phyloP scores from a whole-genome alignment of 2,329 filamentous ascomycete species.

The Cladosporium phlei region DNA sequence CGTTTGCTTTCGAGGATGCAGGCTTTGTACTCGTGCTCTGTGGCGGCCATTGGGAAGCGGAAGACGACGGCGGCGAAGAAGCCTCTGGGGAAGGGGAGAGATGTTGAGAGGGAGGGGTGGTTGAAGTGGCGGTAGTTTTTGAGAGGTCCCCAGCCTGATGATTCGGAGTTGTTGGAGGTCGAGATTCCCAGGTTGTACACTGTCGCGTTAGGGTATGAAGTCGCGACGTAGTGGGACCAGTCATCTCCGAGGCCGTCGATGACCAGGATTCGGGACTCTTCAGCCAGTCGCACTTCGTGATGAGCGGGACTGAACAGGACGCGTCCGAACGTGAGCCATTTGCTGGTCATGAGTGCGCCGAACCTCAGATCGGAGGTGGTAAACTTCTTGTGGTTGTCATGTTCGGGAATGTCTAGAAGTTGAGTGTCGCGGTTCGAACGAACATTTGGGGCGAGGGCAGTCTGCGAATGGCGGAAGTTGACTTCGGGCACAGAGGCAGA shows the following conservation, averaged over 20 bases:
- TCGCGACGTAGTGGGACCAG: conserved; percentile 81
- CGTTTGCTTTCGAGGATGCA: conserved; percentile 71
- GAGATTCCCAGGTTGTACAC: conserved; percentile 62
- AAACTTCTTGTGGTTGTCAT: conserved; percentile 28
- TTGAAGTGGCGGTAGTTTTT: conserved; percentile 72
- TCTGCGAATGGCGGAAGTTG: conserved; percentile 18
- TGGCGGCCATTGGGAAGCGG: conserved; percentile 67
- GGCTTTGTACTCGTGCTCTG: conserved; percentile 64
- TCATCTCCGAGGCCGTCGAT: conserved; percentile 84
- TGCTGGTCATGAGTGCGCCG: conserved; percentile 78
- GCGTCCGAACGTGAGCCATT: conserved; percentile 81
- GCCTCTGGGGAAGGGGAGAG: conserved; percentile 70
- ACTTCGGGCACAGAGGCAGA: conserved; percentile 28
- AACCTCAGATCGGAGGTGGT: conserved; percentile 70
- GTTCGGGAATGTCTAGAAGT: conserved; percentile 41
- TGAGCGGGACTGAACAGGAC: conserved; percentile 77
- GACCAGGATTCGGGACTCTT: conserved; percentile 64
- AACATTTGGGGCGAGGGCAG: conserved; percentile 16
- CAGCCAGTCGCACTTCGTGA: conserved; percentile 59
- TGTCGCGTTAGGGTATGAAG: conserved; percentile 69
- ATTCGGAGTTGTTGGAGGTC: not conserved
- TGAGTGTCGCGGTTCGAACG: conserved; percentile 52
- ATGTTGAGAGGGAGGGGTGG: conserved; percentile 57
- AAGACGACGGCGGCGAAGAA: conserved; percentile 74
- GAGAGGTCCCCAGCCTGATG: conserved; percentile 18